Conservation (phyloP, 768 basidiomycete genomes). For the Dioszegia hungarica region DNA sequence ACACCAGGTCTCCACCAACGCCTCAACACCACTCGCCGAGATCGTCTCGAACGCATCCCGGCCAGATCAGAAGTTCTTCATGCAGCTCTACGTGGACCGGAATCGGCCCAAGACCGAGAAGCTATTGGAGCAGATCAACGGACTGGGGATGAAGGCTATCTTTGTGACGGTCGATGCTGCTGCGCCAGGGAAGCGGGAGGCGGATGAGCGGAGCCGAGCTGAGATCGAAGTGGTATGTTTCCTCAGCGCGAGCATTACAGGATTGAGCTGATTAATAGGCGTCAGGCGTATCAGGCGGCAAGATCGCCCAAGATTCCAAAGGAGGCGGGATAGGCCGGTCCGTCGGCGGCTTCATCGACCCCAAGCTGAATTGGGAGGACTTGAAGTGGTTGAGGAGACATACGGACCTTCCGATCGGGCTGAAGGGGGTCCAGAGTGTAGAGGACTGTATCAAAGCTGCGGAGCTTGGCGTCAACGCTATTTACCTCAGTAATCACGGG, state of each 20-base stretch:
- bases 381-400: constrained; percentile 56
- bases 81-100: constrained; percentile 48
- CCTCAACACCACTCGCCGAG: constrained; percentile 47
- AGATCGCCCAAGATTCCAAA: constrained; percentile 43
- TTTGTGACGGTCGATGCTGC: constrained; percentile 49
- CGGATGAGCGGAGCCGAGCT: constrained; percentile 45
- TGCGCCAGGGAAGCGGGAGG: constrained; percentile 47
- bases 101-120: constrained; percentile 46
- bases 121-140: constrained; percentile 40
- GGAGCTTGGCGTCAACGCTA: constrained; percentile 78
- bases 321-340: constrained; percentile 48
- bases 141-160: constrained; percentile 42
- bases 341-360: constrained; percentile 48
- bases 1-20: constrained; percentile 48
- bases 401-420: constrained; percentile 52
- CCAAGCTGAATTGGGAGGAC: constrained; percentile 47
- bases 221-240: constrained; percentile 44
- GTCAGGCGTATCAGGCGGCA: constrained; percentile 47
- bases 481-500: constrained; percentile 87
- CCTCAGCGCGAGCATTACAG: too few relatives aligned
- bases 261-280: constrained; percentile 19
- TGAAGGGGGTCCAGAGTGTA: constrained; percentile 53
- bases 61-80: constrained; percentile 47
- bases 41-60: constrained; percentile 25
- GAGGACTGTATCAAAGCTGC: constrained; percentile 82